phyloP scores from a whole-genome alignment of 2,329 filamentous ascomycete genomes.

The Trichoderma polysporum region DNA sequence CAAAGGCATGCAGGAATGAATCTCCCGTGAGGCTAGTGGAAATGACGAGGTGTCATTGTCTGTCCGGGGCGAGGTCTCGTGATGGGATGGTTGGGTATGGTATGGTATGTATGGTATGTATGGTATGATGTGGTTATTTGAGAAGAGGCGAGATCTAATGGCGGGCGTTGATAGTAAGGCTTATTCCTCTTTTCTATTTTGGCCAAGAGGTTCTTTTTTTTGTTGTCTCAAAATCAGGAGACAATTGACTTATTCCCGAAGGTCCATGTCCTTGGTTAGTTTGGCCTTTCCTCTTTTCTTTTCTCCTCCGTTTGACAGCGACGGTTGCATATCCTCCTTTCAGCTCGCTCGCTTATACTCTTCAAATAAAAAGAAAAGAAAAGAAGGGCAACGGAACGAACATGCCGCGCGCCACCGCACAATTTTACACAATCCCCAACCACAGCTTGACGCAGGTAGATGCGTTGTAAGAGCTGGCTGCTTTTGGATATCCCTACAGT shows the following conservation, averaged over 20 bases:
- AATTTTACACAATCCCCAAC: not conserved
- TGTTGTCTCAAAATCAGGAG: not conserved
- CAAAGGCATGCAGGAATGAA: not conserved
- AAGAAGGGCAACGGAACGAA: not conserved
- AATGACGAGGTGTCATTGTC: not conserved
- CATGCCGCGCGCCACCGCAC: not conserved
- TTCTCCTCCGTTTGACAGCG: too few species aligned
- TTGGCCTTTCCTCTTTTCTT: too few species aligned
- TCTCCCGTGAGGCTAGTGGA: not conserved
- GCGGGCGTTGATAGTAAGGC: not conserved
- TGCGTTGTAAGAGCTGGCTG: not conserved
- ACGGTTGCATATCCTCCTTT: too few species aligned
- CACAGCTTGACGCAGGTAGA: not conserved
- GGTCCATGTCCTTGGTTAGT: not conserved
- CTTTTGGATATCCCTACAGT: not conserved
- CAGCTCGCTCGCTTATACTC: too few species aligned
- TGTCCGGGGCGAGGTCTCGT: not conserved
- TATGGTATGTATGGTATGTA: too few species aligned
- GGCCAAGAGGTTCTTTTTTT: not conserved
- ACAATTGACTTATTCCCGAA: not conserved
- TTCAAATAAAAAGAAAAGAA: too few species aligned
- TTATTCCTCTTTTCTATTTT: not conserved
- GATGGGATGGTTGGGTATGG: not conserved
- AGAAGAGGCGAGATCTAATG: not conserved
- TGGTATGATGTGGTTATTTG: too few species aligned